Evolutionary conservation across 2,329 filamentous ascomycete species (phyloP).

Genomic region (Cordyceps javanica): DNA sequence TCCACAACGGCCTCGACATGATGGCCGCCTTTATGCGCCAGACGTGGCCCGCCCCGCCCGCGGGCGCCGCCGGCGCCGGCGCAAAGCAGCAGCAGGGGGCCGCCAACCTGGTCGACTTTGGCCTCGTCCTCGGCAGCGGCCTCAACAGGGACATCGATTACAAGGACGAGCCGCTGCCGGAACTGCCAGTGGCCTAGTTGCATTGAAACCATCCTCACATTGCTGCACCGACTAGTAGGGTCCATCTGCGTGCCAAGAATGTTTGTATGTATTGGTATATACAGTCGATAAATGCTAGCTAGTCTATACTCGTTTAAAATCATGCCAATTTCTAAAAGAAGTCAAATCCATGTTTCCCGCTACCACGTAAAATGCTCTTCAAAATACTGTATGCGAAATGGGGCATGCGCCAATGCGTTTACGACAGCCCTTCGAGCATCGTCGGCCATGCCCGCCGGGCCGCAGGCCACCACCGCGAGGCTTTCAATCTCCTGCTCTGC

Average conservation of each 20-base stretch:
- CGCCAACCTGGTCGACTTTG: conserved; percentile 15
- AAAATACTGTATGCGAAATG: conserved; percentile 32
- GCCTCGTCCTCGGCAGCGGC: conserved; percentile 20
- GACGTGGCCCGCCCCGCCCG: conserved; percentile 29
- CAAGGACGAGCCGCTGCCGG: conserved; percentile 19
- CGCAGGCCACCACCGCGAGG: conserved; percentile 38
- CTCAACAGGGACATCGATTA: conserved; percentile 28
- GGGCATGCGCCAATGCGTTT: conserved; percentile 22
- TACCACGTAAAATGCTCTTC: conserved; percentile 40
- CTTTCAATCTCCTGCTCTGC: conserved; percentile 19
- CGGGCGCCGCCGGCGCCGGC: too few relatives aligned
- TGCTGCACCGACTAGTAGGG: too few relatives aligned
- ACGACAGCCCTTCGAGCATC: conserved; percentile 33
- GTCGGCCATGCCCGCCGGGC: conserved; percentile 39
- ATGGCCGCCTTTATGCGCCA: conserved; percentile 25
- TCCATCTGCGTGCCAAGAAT: too few relatives aligned
- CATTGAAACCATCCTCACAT: too few relatives aligned
- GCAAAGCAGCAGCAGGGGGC: too few relatives aligned
- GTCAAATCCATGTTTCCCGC: not conserved
- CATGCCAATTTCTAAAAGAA: not conserved
- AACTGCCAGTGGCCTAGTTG: not conserved
- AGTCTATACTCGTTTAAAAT: not conserved
- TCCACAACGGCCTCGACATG: conserved; percentile 30
- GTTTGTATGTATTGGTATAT: too few relatives aligned
- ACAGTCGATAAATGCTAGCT: not conserved